phyloP scores from a whole-genome alignment of 257 asterid species.

The Parsonsia alboflavescens region DNA sequence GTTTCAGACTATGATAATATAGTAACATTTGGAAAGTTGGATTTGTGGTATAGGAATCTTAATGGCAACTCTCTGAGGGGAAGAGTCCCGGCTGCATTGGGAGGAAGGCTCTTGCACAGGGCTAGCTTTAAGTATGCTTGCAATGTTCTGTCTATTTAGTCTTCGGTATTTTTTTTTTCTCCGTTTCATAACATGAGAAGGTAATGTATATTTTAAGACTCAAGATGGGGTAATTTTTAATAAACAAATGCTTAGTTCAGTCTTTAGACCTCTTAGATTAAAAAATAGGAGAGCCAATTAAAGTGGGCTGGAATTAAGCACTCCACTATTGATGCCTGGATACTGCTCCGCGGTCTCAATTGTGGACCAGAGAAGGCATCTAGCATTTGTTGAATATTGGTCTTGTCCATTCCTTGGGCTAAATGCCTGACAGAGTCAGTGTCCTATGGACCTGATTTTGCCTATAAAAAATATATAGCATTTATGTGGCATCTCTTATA shows the following conservation, averaged over 20 bases:
- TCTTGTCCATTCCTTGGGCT: neutral
- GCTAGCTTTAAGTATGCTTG: slow-evolving; percentile 59
- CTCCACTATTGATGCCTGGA: too few relatives aligned
- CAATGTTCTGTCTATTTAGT: slow-evolving; percentile 28
- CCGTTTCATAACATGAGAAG: neutral
- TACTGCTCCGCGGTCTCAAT: neutral
- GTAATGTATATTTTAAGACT: neutral
- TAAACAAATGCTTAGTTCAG: neutral
- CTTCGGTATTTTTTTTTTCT: neutral
- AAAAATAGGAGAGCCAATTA: neutral
- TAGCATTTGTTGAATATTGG: neutral
- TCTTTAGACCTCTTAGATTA: neutral
- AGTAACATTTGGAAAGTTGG: neutral
- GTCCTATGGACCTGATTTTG: neutral
- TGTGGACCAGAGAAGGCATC: neutral
- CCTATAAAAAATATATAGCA: neutral
- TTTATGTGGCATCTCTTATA: neutral
- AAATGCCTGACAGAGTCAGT: neutral
- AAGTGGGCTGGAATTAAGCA: neutral
- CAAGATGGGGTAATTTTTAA: neutral
- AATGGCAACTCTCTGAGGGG: slow-evolving; percentile 85
- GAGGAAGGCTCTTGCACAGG: slow-evolving; percentile 90
- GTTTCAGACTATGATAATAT: neutral
- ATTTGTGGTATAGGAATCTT: slow-evolving; percentile 56
- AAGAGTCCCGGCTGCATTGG: slow-evolving; percentile 83